Evolutionary conservation across 495 filamentous ascomycete genomes (phyloP).

Genomic region (Penicillium paradoxum): DNA sequence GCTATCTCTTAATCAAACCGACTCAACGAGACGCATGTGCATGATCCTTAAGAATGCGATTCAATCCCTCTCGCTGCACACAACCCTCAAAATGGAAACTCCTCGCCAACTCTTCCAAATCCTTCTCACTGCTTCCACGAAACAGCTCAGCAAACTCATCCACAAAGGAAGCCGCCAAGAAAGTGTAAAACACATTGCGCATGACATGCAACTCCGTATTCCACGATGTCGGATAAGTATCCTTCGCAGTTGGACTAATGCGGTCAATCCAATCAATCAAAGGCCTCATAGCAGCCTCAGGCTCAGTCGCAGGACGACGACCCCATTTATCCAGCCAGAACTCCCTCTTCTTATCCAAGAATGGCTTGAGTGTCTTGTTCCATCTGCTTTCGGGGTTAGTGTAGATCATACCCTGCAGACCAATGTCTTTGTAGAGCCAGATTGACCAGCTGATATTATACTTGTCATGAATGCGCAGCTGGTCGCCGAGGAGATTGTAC

Average conservation of each 20-base stretch:
- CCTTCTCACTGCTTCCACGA: slow-evolving; percentile 44
- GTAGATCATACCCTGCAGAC: slow-evolving; percentile 59
- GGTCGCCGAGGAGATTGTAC: slow-evolving; percentile 51
- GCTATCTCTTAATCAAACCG: background rate
- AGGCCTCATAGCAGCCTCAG: slow-evolving; percentile 35
- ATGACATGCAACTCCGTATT: slow-evolving; percentile 51
- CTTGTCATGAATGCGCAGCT: slow-evolving; percentile 54
- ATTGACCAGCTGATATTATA: slow-evolving; percentile 56
- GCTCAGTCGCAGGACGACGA: slow-evolving; percentile 30
- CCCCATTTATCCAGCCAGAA: slow-evolving; percentile 56
- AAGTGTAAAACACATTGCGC: slow-evolving; percentile 48
- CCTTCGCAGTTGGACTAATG: slow-evolving; percentile 33
- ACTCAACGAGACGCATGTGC: slow-evolving; percentile 12
- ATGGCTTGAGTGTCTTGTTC: slow-evolving; percentile 45
- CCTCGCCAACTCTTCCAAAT: slow-evolving; percentile 52
- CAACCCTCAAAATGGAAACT: slow-evolving; percentile 57
- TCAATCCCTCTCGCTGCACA: slow-evolving; percentile 50
- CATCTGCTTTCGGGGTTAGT: slow-evolving; percentile 43
- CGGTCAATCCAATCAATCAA: slow-evolving; percentile 41
- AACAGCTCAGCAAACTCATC: slow-evolving; percentile 57
- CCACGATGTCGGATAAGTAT: slow-evolving; percentile 54
- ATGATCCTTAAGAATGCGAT: slow-evolving; percentile 47
- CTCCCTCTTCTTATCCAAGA: slow-evolving; percentile 51
- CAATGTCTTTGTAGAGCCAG: slow-evolving; percentile 65
- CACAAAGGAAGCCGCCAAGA: slow-evolving; percentile 47